Evolutionary conservation across 2,329 filamentous ascomycete species (phyloP), one percentile per base, ranked within the genome.

Genomic region (Fusarium humuli): DNA sequence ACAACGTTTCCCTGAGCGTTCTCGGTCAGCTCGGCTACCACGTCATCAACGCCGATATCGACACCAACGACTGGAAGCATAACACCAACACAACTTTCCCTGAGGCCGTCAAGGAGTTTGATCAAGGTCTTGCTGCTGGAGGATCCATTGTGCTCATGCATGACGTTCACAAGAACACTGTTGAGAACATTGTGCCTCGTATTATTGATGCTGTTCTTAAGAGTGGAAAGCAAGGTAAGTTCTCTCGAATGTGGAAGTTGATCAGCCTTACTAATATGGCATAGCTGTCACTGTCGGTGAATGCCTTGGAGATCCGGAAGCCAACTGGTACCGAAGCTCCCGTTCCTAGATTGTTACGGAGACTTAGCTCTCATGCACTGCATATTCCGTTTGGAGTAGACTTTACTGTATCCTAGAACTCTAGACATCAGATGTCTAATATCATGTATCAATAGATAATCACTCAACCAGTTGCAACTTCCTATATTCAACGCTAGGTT

Each of bases 101-200:
- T 10, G 34, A 37, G 12, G 66, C 80, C 49, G 77, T 85, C 61
- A 72, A 57, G 3, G 72, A 61, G 6, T 77, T 75, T 55, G 61
- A 68, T 20, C 61, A 53, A 27, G 70, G 69, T 8, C 65, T 79
- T 8, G 57, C 71, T 45, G 54, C 70, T 18, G 75, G 75, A 27
- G 76, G 77, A 22, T 84, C 81, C 61, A 81, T 88, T 27, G 78
- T 81, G 20, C 86, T 88, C 58, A 81, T 80, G 13, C 83, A 85
- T 63, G 83, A 85, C 65, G 81, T 84, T 48, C 81, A 84, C 61
- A 71, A 80, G 57, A 79, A 79, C 41, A 82, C 82, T 4, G 82
- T 79, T 11, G 64, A 37, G 18, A 37, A 37, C 34, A 37, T 37
- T n/a, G 34, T 37, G 10, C 34, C 34, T 18, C 34, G 18, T 6